Evolutionary conservation across 2,329 filamentous ascomycete genomes (phyloP), one percentile per base, ranked within the genome.

Genomic region (Trichoderma gracile): DNA sequence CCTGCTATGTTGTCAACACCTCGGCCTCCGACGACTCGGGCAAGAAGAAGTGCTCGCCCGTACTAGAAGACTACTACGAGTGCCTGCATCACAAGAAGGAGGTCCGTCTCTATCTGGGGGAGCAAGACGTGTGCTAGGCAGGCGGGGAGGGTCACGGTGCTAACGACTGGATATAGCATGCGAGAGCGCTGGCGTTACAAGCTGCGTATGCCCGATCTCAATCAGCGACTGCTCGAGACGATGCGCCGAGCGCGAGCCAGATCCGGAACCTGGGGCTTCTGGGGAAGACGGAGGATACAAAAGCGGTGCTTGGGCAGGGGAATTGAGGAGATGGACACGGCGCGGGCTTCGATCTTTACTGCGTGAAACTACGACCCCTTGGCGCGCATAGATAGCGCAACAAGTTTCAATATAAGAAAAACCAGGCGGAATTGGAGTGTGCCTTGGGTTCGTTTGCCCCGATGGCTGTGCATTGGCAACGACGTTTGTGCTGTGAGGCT

Each of bases 71-170:
- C 77, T 99, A 99, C 83, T 96, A 97, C 78, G 95, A 99, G 82
- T 99, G 96, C 79, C 81, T 99, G 75, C 95, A 99, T 78, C 95
- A 99, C 84, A 93, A 90, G 84, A 99, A 99, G 83, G 95, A 99
- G 92, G 95, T 98, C 74, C 65, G 86, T 78, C 54, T 43, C 21
- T 10, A 9, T 3, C 3, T 38, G 33, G 33, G 33, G 12, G 33
- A 38, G 33, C 33, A 14, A 38, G 33, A 38, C 30, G 30, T 14
- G 33, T 38, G 33, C 12, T 38, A 1, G 33, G 33, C 33, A 38
- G 10, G 1, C 1, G 12, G 1, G 10, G 12, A 12, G 33, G 33
- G 12, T 38, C 33, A 38, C 33, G 46, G 21, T 52, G 23, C 10
- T 25, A 12, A 42, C 23, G 8, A 6, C 15, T 46, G 21, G 42